Percentiles rank a stretch among this genome's conserved stretches.
Conservation (phyloP, 1,139 yeast species). For the Yamadazyma membranifaciens region DNA sequence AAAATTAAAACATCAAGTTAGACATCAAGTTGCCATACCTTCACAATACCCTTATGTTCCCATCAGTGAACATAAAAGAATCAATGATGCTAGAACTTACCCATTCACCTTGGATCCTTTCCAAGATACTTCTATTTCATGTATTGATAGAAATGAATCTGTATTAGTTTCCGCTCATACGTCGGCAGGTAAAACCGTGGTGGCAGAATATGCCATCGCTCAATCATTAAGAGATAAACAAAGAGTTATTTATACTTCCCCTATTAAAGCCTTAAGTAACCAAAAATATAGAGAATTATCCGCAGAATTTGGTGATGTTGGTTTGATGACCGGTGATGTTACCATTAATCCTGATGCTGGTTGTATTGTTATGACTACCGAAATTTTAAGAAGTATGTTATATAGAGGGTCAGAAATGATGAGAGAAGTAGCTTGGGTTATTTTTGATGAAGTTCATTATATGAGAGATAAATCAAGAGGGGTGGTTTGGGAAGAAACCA, state of each 20-base stretch:
- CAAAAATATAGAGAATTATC: slow-evolving; percentile 92
- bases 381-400: slow-evolving; percentile 87
- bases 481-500: slow-evolving; percentile 99
- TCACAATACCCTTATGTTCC: slow-evolving; percentile 87
- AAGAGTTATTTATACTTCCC: slow-evolving; percentile 94
- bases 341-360: slow-evolving; percentile 97
- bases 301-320: slow-evolving; percentile 94
- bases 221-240: slow-evolving; percentile 88
- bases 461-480: slow-evolving; percentile 97
- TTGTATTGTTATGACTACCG: slow-evolving; percentile 97
- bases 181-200: slow-evolving; percentile 98
- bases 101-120: slow-evolving; percentile 94
- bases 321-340: slow-evolving; percentile 97
- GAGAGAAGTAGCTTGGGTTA: slow-evolving; percentile 96
- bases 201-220: slow-evolving; percentile 98
- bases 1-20: slow-evolving; percentile 84
- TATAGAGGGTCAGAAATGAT: slow-evolving; percentile 93
- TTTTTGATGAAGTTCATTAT: slow-evolving; percentile 94
- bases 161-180: slow-evolving; percentile 98
- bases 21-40: slow-evolving; percentile 97
- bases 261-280: slow-evolving; percentile 93
- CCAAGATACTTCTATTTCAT: slow-evolving; percentile 93
- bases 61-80: slow-evolving; percentile 78
- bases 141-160: slow-evolving; percentile 92
- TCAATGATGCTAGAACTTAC: slow-evolving; percentile 76